Conservation (phyloP, 179 eudicot species). For the Patellifolia procumbens region DNA sequence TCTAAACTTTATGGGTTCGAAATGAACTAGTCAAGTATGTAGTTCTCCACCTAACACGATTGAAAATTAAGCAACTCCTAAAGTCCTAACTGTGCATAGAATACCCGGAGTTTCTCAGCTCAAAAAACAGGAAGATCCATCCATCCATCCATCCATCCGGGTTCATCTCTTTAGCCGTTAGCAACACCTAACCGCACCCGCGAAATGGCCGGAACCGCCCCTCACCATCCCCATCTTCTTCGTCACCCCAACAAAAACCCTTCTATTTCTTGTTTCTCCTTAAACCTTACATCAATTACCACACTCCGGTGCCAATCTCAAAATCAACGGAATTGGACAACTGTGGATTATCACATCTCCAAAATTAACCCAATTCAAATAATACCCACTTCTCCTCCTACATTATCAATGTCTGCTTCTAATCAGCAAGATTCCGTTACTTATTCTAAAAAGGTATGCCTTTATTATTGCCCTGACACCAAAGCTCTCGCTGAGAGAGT, state of each 20-base stretch:
- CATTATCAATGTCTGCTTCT: slow-evolving; percentile 49
- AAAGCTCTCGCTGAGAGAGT: slow-evolving; percentile 70
- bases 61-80: too few relatives aligned
- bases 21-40: too few relatives aligned
- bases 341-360: slow-evolving; percentile 66
- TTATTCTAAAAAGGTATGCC: slow-evolving; percentile 62
- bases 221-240: slow-evolving; percentile 13
- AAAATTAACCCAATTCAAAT: slow-evolving; percentile 68
- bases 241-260: slow-evolving; percentile 9
- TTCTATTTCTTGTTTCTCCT: slow-evolving; percentile 11
- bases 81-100: too few relatives aligned
- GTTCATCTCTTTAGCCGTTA: not conserved
- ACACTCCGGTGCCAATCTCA: slow-evolving; percentile 46
- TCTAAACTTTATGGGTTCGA: too few relatives aligned
- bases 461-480: slow-evolving; percentile 80
- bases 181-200: slow-evolving; percentile 12
- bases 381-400: slow-evolving; percentile 43
- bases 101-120: too few relatives aligned
- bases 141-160: too few relatives aligned
- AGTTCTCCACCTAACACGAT: too few relatives aligned
- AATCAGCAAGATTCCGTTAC: slow-evolving; percentile 25
- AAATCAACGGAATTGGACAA: slow-evolving; percentile 60
- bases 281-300: slow-evolving; percentile 13
- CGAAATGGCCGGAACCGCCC: slow-evolving; percentile 4
- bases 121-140: not conserved